Evolutionary conservation across 2,329 filamentous ascomycete species (phyloP), one percentile per base, ranked within the genome.

Genomic region (Neofusicoccum kwambonambiense): DNA sequence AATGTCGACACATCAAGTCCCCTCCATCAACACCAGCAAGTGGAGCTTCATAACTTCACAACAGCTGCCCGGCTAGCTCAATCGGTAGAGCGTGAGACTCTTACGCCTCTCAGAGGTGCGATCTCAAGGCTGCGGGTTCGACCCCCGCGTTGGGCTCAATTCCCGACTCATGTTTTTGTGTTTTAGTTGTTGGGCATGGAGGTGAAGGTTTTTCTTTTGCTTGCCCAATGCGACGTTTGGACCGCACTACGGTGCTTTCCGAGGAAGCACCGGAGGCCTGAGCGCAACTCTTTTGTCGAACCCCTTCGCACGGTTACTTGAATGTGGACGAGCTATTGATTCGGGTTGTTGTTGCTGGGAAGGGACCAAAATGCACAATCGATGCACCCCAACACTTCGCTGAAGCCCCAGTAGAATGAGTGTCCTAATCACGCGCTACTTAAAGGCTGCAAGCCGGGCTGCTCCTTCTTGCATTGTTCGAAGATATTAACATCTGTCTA

Each of bases 51-150:
- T 17, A 13, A 15, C 12, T 17, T 37, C 13, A 52, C 15, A n/a
- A 34, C 15, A 11, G 35, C 5, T 41, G 63, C 63, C 63, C 45
- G 63, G 63, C 63, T 70, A 68, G 67, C 73, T 74, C 72, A 76
- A 76, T 76, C 75, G 75, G 75, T 76, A 77, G 75, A 75, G 75
- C 75, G 73, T 76, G 71, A 76, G 75, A 76, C 74, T 77, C 75
- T 77, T 76, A 76, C 49, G 27, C 27, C 27, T 31, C 27, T 31
- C 27, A 31, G 27, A 31, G 27, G 5, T 31, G 27, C 6, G 6
- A 65, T 65, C 63, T 65, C 63, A 64, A 64, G 62, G 62, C 45
- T 64, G 62, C 62, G 62, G 62, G 62, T 64, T 64, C 62, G 52
- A 64, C 52, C 62, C 62, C 62, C 62, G 62, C 62, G 62, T 64